A percentile compares a stretch with the other conserved stretches of the same genome.
Conservation (phyloP, 768 basidiomycete species). For the Suillus spraguei region DNA sequence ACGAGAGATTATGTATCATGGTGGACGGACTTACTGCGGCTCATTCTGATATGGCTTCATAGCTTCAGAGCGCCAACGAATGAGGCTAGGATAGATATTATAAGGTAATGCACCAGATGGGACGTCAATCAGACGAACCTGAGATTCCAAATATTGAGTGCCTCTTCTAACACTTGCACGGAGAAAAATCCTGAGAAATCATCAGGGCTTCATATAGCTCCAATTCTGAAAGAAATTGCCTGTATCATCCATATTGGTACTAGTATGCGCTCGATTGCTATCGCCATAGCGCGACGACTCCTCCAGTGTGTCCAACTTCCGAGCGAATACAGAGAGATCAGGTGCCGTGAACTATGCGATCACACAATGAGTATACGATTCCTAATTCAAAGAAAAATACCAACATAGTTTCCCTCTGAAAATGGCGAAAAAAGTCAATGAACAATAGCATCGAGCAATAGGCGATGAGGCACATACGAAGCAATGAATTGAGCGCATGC, state of each 20-base stretch:
- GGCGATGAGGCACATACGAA: conserved; percentile 49
- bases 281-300: conserved; percentile 49
- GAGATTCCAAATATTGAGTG: conserved; percentile 82
- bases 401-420: conserved; percentile 51
- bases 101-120: conserved; percentile 15
- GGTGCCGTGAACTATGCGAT: conserved; percentile 69
- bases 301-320: conserved; percentile 68
- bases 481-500: conserved; percentile 79
- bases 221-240: conserved; percentile 41
- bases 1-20: conserved; percentile 8
- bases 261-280: conserved; percentile 43
- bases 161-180: conserved; percentile 84
- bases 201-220: neutral
- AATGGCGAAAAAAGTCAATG: conserved; percentile 20
- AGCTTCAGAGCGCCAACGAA: conserved; percentile 82
- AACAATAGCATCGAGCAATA: conserved; percentile 35
- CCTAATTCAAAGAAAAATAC: conserved; percentile 23
- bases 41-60: conserved; percentile 75
- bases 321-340: conserved; percentile 77
- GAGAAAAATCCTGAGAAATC: conserved; percentile 79
- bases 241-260: conserved; percentile 92
- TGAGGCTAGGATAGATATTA: conserved; percentile 50
- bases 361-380: conserved; percentile 15
- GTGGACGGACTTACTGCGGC: conserved; percentile 66
- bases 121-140: conserved; percentile 47